Conservation (phyloP, 2,329 filamentous ascomycete genomes). For the Hymenotorrendiella dingleyae region DNA sequence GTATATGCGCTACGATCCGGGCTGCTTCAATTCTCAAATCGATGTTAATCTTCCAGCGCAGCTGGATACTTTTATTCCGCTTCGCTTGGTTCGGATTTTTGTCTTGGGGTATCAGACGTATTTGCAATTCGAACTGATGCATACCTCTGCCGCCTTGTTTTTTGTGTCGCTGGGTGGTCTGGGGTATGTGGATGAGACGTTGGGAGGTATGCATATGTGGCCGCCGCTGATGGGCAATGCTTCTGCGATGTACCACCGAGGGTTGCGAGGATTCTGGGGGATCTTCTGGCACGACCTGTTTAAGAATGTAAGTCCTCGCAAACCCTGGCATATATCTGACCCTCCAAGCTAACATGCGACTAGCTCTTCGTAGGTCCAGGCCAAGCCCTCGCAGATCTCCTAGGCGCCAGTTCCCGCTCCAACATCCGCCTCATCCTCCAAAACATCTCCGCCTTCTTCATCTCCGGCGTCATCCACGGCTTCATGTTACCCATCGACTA, state of each 20-base stretch:
- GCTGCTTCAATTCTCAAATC: constrained; percentile 1
- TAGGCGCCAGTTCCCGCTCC: neutral
- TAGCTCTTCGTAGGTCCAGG: neutral
- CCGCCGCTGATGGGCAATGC: neutral
- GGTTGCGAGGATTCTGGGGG: constrained; percentile 14
- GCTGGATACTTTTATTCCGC: neutral
- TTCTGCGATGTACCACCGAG: neutral
- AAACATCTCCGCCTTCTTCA: constrained; percentile 5
- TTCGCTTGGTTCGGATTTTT: neutral
- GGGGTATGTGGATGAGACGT: neutral
- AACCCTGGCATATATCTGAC: neutral
- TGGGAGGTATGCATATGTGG: no score
- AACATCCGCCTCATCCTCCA: neutral
- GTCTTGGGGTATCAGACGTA: neutral
- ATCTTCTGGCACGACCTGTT: constrained; percentile 12
- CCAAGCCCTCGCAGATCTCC: neutral
- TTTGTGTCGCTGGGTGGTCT: neutral
- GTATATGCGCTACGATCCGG: neutral
- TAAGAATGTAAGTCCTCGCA: constrained; percentile 5
- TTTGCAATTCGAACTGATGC: neutral
- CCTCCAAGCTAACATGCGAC: neutral
- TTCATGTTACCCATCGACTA: constrained; percentile 2
- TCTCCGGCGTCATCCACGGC: constrained; percentile 7
- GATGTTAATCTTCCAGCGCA: neutral
- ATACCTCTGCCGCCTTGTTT: neutral